Evolutionary conservation across 2,329 filamentous ascomycete species (phyloP).

Genomic region (Fusarium paranaense): DNA sequence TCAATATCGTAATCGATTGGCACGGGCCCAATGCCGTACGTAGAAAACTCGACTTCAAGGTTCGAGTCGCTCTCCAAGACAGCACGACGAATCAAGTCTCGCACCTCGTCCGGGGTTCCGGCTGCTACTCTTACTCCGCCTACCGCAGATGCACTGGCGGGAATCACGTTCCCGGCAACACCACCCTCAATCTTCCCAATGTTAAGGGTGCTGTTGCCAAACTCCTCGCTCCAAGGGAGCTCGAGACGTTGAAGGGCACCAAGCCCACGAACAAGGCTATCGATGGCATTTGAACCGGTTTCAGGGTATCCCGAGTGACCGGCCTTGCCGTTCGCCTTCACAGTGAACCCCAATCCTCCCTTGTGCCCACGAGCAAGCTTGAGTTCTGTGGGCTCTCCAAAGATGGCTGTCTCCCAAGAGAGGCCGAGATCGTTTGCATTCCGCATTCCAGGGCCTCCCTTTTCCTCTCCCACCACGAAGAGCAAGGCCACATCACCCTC

Average conservation of each 20-base stretch:
- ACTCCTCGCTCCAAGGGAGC: constrained; percentile 77
- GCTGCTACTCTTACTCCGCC: constrained; percentile 11
- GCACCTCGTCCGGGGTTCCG: constrained; percentile 7
- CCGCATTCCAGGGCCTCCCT: constrained; percentile 74
- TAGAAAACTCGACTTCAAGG: constrained; percentile 16
- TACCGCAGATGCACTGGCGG: constrained; percentile 57
- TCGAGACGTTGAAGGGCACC: constrained; percentile 70
- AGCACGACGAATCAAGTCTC: neutral
- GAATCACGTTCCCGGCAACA: constrained; percentile 85
- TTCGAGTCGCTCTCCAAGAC: neutral
- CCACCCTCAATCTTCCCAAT: constrained; percentile 80
- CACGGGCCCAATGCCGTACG: constrained; percentile 13
- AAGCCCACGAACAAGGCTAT: constrained; percentile 76
- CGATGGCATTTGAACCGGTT: constrained; percentile 82
- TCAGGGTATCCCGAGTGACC: constrained; percentile 90
- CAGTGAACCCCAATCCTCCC: constrained; percentile 69
- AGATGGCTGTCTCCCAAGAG: constrained; percentile 72
- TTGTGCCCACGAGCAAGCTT: constrained; percentile 80
- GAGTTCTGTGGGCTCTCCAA: constrained; percentile 79
- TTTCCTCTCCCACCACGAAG: constrained; percentile 75
- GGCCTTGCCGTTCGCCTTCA: constrained; percentile 71
- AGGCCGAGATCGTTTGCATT: constrained; percentile 59
- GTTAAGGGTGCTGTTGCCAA: constrained; percentile 86
- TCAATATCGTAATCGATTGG: constrained; percentile 20
- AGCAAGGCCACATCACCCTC: constrained; percentile 58